Evolutionary conservation across 2,329 filamentous ascomycete species (phyloP).

Genomic region (Colletotrichum sansevieriae): DNA sequence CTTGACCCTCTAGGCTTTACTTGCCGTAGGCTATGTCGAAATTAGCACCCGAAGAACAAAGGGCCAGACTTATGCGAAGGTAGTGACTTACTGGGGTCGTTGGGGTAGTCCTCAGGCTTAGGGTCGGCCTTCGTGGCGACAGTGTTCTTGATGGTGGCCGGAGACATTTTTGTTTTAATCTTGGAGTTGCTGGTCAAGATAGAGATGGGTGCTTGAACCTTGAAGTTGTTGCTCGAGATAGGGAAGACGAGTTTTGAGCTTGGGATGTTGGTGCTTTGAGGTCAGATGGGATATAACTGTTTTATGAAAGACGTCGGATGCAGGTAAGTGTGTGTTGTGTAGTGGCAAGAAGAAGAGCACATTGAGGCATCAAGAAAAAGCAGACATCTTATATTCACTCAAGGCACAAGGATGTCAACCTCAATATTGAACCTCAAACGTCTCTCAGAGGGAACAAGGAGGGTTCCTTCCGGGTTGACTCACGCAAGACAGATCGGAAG

Average conservation of each 20-base stretch:
- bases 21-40: not conserved
- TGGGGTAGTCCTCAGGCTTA: conserved; percentile 9
- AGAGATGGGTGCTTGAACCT: not conserved
- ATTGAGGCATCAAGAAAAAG: conserved; percentile 14
- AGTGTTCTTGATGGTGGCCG: conserved; percentile 6
- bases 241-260: not conserved
- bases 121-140: not conserved
- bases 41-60: not conserved
- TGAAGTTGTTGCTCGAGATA: not conserved
- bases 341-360: not conserved
- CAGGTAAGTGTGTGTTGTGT: not conserved
- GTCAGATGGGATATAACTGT: not conserved
- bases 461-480: not conserved
- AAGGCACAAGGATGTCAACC: not conserved
- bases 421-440: not conserved
- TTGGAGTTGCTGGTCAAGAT: too few relatives aligned
- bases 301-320: conserved; percentile 1
- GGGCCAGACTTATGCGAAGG: not conserved
- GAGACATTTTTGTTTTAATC: too few relatives aligned
- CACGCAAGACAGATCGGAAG: conserved; percentile 17
- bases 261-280: too few relatives aligned
- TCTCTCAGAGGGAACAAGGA: not conserved
- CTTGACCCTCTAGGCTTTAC: not conserved
- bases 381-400: conserved; percentile 5
- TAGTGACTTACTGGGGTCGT: conserved; percentile 19